Percentiles rank a stretch among this genome's conserved stretches.
Conservation (phyloP, 768 basidiomycete genomes). For the Russula foetens region DNA sequence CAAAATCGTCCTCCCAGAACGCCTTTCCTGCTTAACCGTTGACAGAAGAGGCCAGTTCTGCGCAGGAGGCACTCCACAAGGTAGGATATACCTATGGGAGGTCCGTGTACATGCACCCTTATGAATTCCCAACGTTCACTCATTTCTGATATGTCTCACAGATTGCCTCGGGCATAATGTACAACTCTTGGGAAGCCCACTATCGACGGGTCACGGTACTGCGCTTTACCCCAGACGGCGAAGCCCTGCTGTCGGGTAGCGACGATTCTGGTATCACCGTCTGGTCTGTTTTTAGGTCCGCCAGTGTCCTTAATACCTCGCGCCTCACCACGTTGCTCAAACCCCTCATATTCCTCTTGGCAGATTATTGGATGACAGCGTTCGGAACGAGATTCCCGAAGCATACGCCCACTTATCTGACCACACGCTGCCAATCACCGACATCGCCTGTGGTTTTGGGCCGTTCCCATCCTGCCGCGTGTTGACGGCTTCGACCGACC, state of each 20-base stretch:
- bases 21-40: constrained; percentile 69
- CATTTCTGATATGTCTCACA: constrained; percentile 28
- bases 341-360: not conserved
- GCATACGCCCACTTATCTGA: constrained; percentile 80
- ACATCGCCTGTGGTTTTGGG: constrained; percentile 74
- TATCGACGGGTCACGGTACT: constrained; percentile 83
- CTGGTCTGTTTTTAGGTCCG: constrained; percentile 83
- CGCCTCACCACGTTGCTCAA: not conserved
- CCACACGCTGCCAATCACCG: constrained; percentile 86
- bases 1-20: constrained; percentile 87
- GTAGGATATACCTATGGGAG: constrained; percentile 96
- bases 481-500: constrained; percentile 78
- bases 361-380: constrained; percentile 69
- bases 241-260: constrained; percentile 74
- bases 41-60: constrained; percentile 69
- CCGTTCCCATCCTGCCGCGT: constrained; percentile 68
- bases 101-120: constrained; percentile 35
- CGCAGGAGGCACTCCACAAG: constrained; percentile 82
- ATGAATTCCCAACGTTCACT: not conserved
- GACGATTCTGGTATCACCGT: constrained; percentile 87
- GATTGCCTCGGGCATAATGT: constrained; percentile 91
- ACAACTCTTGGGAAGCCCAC: constrained; percentile 90
- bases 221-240: constrained; percentile 76
- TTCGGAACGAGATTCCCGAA: constrained; percentile 65
- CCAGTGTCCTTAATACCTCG: constrained; percentile 21